phyloP scores from a whole-genome alignment of 1,139 yeast genomes.

The Entelexis paramagnoliae region DNA sequence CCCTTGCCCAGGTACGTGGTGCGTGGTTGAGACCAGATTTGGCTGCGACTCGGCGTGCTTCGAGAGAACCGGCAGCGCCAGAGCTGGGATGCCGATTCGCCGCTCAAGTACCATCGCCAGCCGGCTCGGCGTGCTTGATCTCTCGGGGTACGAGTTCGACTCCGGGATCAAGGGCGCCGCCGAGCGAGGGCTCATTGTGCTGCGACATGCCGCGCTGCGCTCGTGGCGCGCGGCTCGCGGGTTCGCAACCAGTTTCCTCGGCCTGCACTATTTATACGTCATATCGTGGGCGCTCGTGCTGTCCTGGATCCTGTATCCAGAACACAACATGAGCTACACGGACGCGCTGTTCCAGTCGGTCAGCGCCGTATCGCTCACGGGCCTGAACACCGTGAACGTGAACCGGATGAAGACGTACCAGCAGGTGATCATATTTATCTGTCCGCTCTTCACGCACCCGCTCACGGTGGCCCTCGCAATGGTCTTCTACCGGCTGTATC shows the following conservation, averaged over 20 bases:
- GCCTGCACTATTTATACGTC: conserved; percentile 52
- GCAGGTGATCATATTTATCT: conserved; percentile 44
- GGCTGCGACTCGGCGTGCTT: neutral
- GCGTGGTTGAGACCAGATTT: too few species aligned
- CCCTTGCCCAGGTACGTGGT: neutral
- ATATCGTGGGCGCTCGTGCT: conserved; percentile 39
- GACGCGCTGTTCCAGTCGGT: conserved; percentile 69
- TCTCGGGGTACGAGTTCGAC: conserved; percentile 18
- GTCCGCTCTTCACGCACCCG: conserved; percentile 65
- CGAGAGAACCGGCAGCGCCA: neutral
- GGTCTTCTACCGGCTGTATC: conserved; percentile 69
- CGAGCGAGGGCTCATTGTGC: conserved; percentile 9
- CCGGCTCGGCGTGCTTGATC: conserved; percentile 12
- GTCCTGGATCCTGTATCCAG: conserved; percentile 67
- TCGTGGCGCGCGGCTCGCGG: conserved; percentile 25
- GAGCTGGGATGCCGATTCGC: conserved; percentile 10
- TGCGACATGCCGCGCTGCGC: conserved; percentile 4
- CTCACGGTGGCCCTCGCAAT: conserved; percentile 77
- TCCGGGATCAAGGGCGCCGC: conserved; percentile 12
- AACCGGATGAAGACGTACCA: conserved; percentile 60
- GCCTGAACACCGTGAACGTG: conserved; percentile 66
- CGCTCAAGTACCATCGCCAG: conserved; percentile 11
- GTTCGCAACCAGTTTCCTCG: conserved; percentile 45
- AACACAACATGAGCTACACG: conserved; percentile 53
- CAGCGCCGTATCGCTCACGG: conserved; percentile 85